phyloP scores from a whole-genome alignment of 208 protist genomes.

The Phytomonas sp. region DNA sequence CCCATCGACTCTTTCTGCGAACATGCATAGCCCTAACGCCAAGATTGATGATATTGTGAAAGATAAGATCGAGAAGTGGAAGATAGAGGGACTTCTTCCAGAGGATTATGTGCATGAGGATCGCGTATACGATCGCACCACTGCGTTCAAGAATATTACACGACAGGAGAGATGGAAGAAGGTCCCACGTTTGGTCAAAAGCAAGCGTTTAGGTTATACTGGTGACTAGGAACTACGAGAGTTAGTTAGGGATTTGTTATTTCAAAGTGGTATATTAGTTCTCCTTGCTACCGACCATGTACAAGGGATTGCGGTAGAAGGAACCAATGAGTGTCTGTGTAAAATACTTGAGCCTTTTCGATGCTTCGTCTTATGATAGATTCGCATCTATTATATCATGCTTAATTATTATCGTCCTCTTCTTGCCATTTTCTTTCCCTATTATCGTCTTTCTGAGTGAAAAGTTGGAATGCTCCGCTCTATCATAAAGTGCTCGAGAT shows the following conservation, averaged over 20 bases:
- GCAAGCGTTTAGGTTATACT: constrained; percentile 69
- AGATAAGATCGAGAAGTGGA: constrained; percentile 90
- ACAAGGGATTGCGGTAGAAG: background rate
- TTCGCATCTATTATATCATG: background rate
- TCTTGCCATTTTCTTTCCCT: background rate
- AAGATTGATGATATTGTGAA: constrained; percentile 89
- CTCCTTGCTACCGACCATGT: background rate
- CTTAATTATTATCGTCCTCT: background rate
- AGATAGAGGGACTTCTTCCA: constrained; percentile 76
- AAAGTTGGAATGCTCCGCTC: background rate
- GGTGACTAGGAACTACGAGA: constrained; percentile 21
- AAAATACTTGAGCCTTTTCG: background rate
- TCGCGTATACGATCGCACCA: constrained; percentile 66
- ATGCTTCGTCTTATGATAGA: background rate
- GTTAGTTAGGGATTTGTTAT: background rate
- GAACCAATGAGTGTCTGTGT: background rate
- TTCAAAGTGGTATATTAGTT: background rate
- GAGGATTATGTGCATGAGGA: constrained; percentile 86
- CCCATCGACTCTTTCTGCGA: constrained; percentile 46
- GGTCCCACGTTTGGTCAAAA: constrained; percentile 59
- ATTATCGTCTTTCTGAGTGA: background rate
- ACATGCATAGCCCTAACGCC: constrained; percentile 50
- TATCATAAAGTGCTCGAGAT: constrained; percentile 20
- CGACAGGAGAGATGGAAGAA: constrained; percentile 88
- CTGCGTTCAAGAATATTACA: constrained; percentile 70